Base-by-base conservation (phyloP, 768 basidiomycete species). In the Pisolithus marmoratus region DNA sequence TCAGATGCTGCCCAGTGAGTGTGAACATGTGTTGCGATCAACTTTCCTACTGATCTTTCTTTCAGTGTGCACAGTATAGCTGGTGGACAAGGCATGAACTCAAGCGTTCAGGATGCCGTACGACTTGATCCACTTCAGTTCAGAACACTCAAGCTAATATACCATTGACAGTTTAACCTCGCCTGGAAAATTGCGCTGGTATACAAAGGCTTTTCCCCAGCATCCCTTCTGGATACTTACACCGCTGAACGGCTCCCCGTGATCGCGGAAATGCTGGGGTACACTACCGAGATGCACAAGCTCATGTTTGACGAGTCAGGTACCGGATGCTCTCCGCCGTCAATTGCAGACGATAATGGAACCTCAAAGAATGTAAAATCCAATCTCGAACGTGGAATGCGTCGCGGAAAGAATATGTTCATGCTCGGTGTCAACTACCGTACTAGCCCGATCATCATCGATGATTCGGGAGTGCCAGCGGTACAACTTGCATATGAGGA, bases 1-100 rank as follows among this genome's bases (percentile, higher is more conserved):
- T 19, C 49, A 81, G 79, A 81, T 56, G 72, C 75, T 22, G 77
- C 75, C 0, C 80, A 81, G 62, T 60, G 48, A 6, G 57, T 54
- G 23, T 4, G 19, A 9, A 19, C 5, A 2, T 8, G 2, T 46
- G 8, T 19, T 42, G n/a, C n/a, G n/a, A n/a, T n/a, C 3, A 8
- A 29, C 27, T 1, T 29, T 8, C 3, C 6, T 3, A 29, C 27
- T 29, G 27, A 29, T 8, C 6, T 8, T 4, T 29, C 9, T 29
- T 2, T 4, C 11, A 34, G 31, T 34, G 31, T 34, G 1, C 31
- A 34, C 31, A 34, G 11, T 34, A 9, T 12, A 34, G 3, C 11
- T 34, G 31, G 31, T 12, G 31, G 31, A 12, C 31, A 34, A 34
- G 31, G 31, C 3, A 2, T 34, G 31, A 34, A 34, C 12, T 34